phyloP scores from a whole-genome alignment of 225 moss, liverwort and hornwort genomes.

The Rhytidiadelphus loreus region DNA sequence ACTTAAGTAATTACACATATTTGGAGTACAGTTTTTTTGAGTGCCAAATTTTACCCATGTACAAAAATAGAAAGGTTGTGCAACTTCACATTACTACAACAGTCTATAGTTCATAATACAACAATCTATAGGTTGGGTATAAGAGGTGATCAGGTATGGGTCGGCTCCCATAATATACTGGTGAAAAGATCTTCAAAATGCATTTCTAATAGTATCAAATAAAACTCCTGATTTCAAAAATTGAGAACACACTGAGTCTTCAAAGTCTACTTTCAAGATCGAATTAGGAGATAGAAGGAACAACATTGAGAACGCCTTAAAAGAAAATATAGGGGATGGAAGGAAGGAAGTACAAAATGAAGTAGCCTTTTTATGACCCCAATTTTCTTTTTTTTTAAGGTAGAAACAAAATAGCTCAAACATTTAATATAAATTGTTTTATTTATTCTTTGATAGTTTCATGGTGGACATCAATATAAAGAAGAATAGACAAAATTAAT shows the following conservation, averaged over 20 bases:
- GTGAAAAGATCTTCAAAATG: neutral
- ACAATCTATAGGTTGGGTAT: too few relatives aligned
- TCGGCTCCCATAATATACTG: too few relatives aligned
- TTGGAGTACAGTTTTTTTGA: too few relatives aligned
- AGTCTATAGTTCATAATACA: too few relatives aligned
- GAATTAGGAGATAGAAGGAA: neutral
- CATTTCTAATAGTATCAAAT: fast-evolving
- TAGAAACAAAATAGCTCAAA: neutral
- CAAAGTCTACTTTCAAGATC: fast-evolving
- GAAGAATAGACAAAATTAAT: neutral
- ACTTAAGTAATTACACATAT: too few relatives aligned
- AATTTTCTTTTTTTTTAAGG: fast-evolving
- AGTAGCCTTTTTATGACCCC: fast-evolving
- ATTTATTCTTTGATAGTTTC: neutral
- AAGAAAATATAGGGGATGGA: neutral
- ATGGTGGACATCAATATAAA: neutral
- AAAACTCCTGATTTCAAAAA: neutral
- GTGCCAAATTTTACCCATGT: too few relatives aligned
- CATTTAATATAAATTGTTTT: neutral
- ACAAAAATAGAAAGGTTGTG: too few relatives aligned
- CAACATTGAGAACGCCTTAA: fast-evolving
- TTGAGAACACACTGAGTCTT: too few relatives aligned
- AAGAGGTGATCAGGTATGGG: too few relatives aligned
- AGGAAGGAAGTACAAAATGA: neutral
- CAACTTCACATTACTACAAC: too few relatives aligned